Evolutionary conservation across 164 flowering plant genomes (phyloP).

Genomic region (Annona cherimola): DNA sequence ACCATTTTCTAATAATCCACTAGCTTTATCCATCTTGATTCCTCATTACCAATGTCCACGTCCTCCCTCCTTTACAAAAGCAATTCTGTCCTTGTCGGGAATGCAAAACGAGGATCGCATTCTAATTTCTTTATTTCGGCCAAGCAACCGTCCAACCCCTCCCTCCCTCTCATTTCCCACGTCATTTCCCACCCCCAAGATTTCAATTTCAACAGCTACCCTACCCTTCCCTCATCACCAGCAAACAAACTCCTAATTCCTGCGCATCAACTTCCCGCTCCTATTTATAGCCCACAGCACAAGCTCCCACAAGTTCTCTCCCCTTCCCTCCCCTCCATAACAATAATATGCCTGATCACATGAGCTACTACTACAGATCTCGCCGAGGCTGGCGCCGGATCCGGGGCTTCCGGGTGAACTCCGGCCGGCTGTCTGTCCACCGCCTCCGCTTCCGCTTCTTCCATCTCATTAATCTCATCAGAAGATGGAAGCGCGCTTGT

Average conservation of each 20-base stretch:
- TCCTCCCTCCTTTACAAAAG: neutral
- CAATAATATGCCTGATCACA: slow-evolving; percentile 7
- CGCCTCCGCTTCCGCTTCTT: slow-evolving; percentile 28
- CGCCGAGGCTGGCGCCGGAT: slow-evolving; percentile 3
- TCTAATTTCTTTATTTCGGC: neutral
- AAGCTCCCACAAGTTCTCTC: neutral
- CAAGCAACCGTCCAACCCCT: neutral
- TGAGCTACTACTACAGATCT: slow-evolving; percentile 12
- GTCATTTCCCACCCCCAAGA: neutral
- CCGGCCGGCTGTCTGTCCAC: slow-evolving; percentile 35
- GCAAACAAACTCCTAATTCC: neutral
- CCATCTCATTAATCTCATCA: slow-evolving; percentile 29
- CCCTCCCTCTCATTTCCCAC: neutral
- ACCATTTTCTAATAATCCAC: neutral
- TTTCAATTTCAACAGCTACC: neutral
- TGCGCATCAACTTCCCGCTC: neutral
- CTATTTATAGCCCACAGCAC: neutral
- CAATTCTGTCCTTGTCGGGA: neutral
- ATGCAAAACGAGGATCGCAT: neutral
- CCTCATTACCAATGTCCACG: neutral
- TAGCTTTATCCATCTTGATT: neutral
- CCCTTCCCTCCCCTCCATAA: neutral
- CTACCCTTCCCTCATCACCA: neutral
- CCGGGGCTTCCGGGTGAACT: slow-evolving; percentile 33
- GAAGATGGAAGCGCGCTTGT: slow-evolving; percentile 32